A percentile compares a stretch with the other conserved stretches of the same genome.
Evolutionary conservation across 108 stramenopile genomes (phyloP).

Genomic region (Nitzschia sp.): DNA sequence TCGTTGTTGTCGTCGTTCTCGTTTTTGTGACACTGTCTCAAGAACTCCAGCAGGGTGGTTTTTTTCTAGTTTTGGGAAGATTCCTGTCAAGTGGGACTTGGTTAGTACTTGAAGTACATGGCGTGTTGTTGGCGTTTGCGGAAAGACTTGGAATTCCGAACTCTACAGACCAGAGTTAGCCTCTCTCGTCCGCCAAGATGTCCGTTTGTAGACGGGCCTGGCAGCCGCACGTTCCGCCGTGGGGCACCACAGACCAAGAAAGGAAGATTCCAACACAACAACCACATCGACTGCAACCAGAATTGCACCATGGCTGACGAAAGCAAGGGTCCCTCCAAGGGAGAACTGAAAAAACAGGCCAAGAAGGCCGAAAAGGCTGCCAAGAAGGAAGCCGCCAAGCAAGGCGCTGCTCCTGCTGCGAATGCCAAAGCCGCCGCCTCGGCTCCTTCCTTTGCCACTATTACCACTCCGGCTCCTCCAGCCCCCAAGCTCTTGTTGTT

Average conservation of each 20-base stretch:
- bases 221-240: background rate
- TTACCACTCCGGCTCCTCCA: slow-evolving; percentile 6
- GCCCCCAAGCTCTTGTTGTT: slow-evolving; percentile 34
- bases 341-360: slow-evolving; percentile 77
- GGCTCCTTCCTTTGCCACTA: slow-evolving; percentile 11
- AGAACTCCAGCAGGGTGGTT: too few species aligned
- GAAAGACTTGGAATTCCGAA: too few species aligned
- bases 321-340: slow-evolving; percentile 57
- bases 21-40: too few species aligned
- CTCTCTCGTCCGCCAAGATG: background rate
- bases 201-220: background rate
- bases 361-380: slow-evolving; percentile 83
- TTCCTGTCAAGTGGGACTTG: too few species aligned
- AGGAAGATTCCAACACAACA: background rate
- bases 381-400: slow-evolving; percentile 55
- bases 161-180: too few species aligned
- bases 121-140: too few species aligned
- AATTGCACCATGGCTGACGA: slow-evolving; percentile 21
- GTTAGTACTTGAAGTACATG: too few species aligned
- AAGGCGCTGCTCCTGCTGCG: slow-evolving; percentile 15
- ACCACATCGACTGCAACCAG: background rate
- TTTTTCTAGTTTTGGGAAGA: too few species aligned
- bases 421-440: slow-evolving; percentile 11
- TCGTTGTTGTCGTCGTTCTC: too few species aligned
- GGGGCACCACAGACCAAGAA: too few species aligned